Evolutionary conservation across 345 rosid species (phyloP), one percentile per base, ranked within the genome.

Genomic region (Aquilaria malaccensis): DNA sequence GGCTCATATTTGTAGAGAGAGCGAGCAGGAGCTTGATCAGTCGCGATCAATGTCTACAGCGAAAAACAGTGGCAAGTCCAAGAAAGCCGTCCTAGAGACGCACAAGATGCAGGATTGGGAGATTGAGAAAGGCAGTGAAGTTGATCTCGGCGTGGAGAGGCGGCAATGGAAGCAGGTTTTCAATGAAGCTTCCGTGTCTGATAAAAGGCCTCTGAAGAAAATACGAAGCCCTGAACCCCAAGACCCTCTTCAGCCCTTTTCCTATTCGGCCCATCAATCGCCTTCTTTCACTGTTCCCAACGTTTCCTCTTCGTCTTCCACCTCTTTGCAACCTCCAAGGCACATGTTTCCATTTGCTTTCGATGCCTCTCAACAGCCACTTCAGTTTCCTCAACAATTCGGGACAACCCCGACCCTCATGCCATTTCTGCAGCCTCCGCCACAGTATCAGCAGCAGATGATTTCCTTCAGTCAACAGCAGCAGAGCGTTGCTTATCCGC

Each of bases 381-480:
- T 59, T 48, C 81, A 79, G 61, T 68, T 60, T 54, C 87, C 80
- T 13, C 81, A 72, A 32, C 91, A 71, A 10, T 72, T 49, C 15
- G 48, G 51, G 58, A 74, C 76, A 2, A 52, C 65, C 43, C 77
- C 75, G 14, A 45, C 76, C n/a, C 64, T 56, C 29, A 48, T 56
- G 55, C 70, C 82, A 30, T 14, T 66, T 30, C 71, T 65, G 57
- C 70, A 14, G 14, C 82, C 79, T 2, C 69, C 72, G 0, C 11
- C 68, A 2, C 82, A 73, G 55, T 61, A 62, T 30, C 83, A 72
- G 52, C 86, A 82, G 13, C 83, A 83, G 12, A 92, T 88, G 91
- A 92, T 92, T 69, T 92, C 95, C 50, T 92, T 92, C 62, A 70
- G 61, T 52, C 65, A 83, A 45, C 87, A 80, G 30, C 78, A 72